These are phyloP conservation scores for Kuraishia ogatae DNA, from an alignment of 805 yeast genomes.

Conservation along the genomic window DNA sequence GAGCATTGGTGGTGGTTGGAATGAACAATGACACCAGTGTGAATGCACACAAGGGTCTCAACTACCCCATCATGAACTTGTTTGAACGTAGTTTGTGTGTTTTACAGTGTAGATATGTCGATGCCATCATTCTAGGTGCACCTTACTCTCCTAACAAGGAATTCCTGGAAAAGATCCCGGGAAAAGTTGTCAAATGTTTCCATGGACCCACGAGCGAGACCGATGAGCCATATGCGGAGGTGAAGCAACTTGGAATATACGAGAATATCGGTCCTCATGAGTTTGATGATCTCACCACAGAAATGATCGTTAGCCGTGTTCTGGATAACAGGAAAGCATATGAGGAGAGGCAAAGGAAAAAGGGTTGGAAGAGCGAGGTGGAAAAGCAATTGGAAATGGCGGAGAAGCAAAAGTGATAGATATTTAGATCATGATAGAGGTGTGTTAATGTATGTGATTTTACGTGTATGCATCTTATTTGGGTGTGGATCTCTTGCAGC, in stretches of 20 bases:
- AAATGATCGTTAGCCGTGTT: slow-evolving; percentile 70
- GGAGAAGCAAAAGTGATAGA: slow-evolving; percentile 7
- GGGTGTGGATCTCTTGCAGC: background rate
- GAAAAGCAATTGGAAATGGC: slow-evolving; percentile 26
- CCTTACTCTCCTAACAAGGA: slow-evolving; percentile 40
- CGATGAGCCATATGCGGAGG: slow-evolving; percentile 19
- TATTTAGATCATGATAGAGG: background rate
- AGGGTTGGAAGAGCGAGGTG: slow-evolving; percentile 69
- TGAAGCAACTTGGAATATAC: slow-evolving; percentile 24
- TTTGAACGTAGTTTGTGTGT: slow-evolving; percentile 84
- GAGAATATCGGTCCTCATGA: slow-evolving; percentile 41
- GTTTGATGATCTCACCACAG: slow-evolving; percentile 57
- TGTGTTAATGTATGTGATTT: background rate
- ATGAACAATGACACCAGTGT: slow-evolving; percentile 51
- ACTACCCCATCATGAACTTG: slow-evolving; percentile 79
- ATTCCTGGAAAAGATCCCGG: slow-evolving; percentile 31
- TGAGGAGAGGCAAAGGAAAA: slow-evolving; percentile 79
- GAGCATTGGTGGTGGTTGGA: slow-evolving; percentile 56
- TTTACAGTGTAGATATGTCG: slow-evolving; percentile 79
- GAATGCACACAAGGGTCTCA: slow-evolving; percentile 47
- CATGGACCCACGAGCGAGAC: slow-evolving; percentile 50
- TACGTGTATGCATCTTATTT: background rate
- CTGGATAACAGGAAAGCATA: slow-evolving; percentile 57
- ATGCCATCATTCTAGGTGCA: slow-evolving; percentile 66
- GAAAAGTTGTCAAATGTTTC: slow-evolving; percentile 30